Evolutionary conservation across 495 filamentous ascomycete species (phyloP).

Genomic region (Astrocystis sublimbata): DNA sequence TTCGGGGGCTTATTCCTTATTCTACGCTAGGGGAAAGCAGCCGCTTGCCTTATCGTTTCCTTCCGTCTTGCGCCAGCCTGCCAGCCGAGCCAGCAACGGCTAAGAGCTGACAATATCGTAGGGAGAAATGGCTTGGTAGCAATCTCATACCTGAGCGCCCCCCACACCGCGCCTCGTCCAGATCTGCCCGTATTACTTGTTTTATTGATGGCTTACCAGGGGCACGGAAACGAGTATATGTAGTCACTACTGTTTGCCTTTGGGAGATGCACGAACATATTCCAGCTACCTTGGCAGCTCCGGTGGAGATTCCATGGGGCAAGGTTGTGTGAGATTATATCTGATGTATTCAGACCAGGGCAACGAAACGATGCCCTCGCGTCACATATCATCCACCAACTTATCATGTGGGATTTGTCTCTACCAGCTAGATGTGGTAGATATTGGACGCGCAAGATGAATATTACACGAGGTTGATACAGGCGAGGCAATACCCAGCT

Average conservation of each 20-base stretch:
- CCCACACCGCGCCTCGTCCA: constrained; percentile 7
- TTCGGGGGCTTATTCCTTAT: constrained; percentile 16
- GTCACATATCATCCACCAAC: no score
- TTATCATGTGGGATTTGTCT: background rate
- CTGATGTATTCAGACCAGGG: no score
- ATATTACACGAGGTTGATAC: constrained; percentile 1
- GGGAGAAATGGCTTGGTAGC: no score
- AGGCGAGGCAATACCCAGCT: background rate
- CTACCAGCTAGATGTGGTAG: constrained; percentile 7
- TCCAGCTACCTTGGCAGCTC: no score
- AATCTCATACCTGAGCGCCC: constrained; percentile 4
- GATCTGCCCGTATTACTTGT: background rate
- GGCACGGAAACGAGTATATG: no score
- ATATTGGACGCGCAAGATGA: constrained; percentile 11
- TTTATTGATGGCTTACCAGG: no score
- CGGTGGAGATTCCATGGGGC: background rate
- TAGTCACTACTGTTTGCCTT: no score
- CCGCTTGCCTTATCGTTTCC: background rate
- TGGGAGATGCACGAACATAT: no score
- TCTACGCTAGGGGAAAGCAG: constrained; percentile 1
- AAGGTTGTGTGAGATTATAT: no score
- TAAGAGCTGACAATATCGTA: constrained; percentile 2
- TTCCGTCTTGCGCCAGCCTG: background rate
- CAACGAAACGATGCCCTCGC: background rate
- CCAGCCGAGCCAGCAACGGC: background rate